Percentiles rank a stretch among this genome's conserved stretches.
Evolutionary conservation across 2,329 filamentous ascomycete genomes (phyloP).

Genomic region (Diaporthe aspalathi): DNA sequence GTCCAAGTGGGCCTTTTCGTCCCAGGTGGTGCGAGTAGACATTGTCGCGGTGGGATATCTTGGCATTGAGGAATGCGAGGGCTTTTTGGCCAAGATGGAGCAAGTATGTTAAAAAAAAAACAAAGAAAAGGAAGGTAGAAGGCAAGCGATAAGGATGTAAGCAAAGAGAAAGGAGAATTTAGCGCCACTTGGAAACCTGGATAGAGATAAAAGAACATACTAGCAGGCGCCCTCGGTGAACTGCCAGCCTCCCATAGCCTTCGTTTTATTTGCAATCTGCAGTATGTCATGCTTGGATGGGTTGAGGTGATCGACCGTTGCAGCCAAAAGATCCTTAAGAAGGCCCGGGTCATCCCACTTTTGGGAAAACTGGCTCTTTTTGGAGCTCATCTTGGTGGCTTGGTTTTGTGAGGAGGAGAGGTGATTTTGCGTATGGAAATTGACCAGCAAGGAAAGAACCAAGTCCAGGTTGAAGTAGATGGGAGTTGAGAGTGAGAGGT

Average conservation of each 20-base stretch:
- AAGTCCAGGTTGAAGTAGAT: background rate
- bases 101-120: background rate
- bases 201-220: conserved; percentile 9
- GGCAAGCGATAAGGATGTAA: no score
- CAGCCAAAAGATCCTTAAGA: conserved; percentile 58
- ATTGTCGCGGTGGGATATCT: background rate
- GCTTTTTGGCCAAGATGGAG: conserved; percentile 1
- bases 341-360: conserved; percentile 54
- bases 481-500: background rate
- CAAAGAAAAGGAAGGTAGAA: background rate
- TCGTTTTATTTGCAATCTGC: conserved; percentile 43
- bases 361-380: conserved; percentile 35
- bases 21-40: conserved; percentile 31
- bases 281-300: conserved; percentile 45
- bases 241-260: conserved; percentile 40
- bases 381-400: background rate
- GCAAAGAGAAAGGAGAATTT: no score
- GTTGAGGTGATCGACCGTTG: conserved; percentile 52
- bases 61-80: conserved; percentile 33
- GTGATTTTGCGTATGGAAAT: background rate
- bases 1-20: conserved; percentile 40
- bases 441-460: background rate
- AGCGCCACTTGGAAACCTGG: background rate
- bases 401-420: background rate
- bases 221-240: conserved; percentile 45